Evolutionary conservation across 1,284 basidiomycete species (phyloP).

Genomic region (Cystobasidium sp.): DNA sequence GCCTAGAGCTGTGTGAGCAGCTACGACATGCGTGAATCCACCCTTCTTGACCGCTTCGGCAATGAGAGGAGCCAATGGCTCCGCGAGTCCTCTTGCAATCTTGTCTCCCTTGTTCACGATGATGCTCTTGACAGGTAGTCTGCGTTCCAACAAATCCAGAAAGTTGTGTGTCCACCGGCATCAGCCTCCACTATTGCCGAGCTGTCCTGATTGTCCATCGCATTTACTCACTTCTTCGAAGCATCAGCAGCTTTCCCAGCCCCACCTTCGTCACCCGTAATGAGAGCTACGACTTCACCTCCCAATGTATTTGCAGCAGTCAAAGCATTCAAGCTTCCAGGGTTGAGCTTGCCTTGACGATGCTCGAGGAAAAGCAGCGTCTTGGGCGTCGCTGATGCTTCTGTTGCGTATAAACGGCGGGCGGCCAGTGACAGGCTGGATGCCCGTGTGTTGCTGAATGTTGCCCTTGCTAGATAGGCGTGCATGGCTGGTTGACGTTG

Average conservation of each 20-base stretch:
- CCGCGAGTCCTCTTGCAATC: slow-evolving; percentile 59
- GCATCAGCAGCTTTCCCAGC: slow-evolving; percentile 68
- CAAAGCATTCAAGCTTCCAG: slow-evolving; percentile 83
- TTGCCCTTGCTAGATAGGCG: slow-evolving; percentile 18
- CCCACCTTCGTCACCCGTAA: slow-evolving; percentile 75
- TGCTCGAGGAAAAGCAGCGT: slow-evolving; percentile 88
- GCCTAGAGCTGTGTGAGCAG: slow-evolving; percentile 73
- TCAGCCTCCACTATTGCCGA: slow-evolving; percentile 13
- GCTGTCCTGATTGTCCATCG: background rate
- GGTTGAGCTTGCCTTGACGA: slow-evolving; percentile 76
- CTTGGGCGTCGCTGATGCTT: slow-evolving; percentile 51
- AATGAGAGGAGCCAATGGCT: slow-evolving; percentile 62
- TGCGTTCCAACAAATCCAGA: slow-evolving; percentile 23
- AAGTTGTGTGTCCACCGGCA: background rate
- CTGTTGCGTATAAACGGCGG: slow-evolving; percentile 11
- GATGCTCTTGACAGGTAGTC: slow-evolving; percentile 58
- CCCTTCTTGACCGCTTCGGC: slow-evolving; percentile 61
- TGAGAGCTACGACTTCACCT: slow-evolving; percentile 85
- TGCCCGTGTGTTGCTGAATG: background rate
- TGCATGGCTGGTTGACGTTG: background rate
- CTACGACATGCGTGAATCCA: slow-evolving; percentile 80
- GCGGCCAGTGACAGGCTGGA: background rate
- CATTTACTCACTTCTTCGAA: slow-evolving; percentile 71
- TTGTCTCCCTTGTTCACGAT: slow-evolving; percentile 59
- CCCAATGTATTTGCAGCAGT: slow-evolving; percentile 81